phyloP scores from a whole-genome alignment of 345 rosid species.

The Durio zibethinus region DNA sequence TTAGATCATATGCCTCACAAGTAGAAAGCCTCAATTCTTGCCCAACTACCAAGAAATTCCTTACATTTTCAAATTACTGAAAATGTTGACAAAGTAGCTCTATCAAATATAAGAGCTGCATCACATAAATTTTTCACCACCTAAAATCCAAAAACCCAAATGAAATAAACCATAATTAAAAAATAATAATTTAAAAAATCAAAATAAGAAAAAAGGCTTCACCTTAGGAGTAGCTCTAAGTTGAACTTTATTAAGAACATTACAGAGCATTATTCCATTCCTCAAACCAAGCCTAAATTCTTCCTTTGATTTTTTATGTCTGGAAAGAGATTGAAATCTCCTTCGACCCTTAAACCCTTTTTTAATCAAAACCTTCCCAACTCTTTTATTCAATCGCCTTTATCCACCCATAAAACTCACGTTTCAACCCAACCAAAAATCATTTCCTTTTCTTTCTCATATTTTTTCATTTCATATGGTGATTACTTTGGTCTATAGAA shows the following conservation, averaged over 20 bases:
- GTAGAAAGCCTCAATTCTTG: slow-evolving; percentile 69
- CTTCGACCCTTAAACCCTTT: too few species aligned
- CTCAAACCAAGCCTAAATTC: slow-evolving; percentile 80
- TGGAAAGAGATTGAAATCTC: too few species aligned
- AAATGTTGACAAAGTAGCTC: slow-evolving; percentile 83
- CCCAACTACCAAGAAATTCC: slow-evolving; percentile 80
- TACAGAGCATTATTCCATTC: slow-evolving; percentile 83
- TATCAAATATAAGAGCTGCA: slow-evolving; percentile 64
- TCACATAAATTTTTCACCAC: slow-evolving; percentile 82
- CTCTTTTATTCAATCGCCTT: too few species aligned
- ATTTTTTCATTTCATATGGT: too few species aligned
- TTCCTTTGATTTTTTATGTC: slow-evolving; percentile 74
- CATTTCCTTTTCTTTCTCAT: too few species aligned
- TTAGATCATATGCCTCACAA: slow-evolving; percentile 89
- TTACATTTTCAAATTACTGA: slow-evolving; percentile 84
- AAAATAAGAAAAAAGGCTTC: background rate
- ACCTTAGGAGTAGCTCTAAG: slow-evolving; percentile 82
- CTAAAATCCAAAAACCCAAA: slow-evolving; percentile 27
- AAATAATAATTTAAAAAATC: background rate
- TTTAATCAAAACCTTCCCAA: too few species aligned
- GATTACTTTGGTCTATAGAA: too few species aligned
- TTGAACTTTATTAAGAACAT: slow-evolving; percentile 68
- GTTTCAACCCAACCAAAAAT: too few species aligned
- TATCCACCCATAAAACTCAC: too few species aligned
- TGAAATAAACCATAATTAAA: slow-evolving; percentile 7